Evolutionary conservation across 345 rosid genomes (phyloP).

Genomic region (Populus deltoides): DNA sequence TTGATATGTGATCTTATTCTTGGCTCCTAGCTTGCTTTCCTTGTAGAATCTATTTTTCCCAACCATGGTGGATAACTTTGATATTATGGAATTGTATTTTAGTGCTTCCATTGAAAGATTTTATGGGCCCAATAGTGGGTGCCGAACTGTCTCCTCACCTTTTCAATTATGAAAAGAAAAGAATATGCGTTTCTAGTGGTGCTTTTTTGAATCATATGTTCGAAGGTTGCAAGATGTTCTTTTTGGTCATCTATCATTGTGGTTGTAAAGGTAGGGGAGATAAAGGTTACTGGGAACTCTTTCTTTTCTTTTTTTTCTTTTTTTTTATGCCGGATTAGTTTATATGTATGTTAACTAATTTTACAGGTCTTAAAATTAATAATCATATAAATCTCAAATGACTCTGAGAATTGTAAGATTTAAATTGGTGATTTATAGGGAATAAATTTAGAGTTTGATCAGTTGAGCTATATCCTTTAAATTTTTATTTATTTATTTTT

Average conservation of each 20-base stretch:
- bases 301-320: too few species aligned
- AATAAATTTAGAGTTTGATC: too few species aligned
- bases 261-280: background rate
- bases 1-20: background rate
- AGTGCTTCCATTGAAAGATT: background rate
- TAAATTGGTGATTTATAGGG: too few species aligned
- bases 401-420: too few species aligned
- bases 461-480: too few species aligned
- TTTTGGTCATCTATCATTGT: background rate
- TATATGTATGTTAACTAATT: too few species aligned
- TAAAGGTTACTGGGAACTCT: too few species aligned
- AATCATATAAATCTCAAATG: too few species aligned
- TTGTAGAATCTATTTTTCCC: constrained; percentile 1
- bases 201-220: background rate
- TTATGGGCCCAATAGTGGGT: background rate
- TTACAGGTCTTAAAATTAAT: too few species aligned
- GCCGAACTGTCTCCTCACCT: background rate
- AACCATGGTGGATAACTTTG: background rate
- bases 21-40: background rate
- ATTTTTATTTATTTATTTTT: too few species aligned
- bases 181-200: background rate
- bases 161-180: background rate
- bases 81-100: background rate
- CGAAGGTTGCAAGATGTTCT: background rate
- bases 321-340: too few species aligned